phyloP scores from a whole-genome alignment of 352 stramenopile species.

The Elongisporangium anandrum region DNA sequence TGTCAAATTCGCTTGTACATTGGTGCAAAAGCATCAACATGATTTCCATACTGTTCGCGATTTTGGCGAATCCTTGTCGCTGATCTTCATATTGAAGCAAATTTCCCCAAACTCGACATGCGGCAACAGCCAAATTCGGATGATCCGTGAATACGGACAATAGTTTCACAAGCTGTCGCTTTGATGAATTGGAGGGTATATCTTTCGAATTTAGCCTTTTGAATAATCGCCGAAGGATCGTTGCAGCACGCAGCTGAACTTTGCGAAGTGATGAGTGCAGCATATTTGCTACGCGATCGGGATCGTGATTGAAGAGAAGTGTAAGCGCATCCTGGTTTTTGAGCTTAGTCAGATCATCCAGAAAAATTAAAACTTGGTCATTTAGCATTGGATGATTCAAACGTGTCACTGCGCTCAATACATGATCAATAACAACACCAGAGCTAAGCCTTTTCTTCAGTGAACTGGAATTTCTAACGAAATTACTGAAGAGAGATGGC shows the following conservation, averaged over 20 bases:
- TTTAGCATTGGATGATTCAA: slow-evolving; percentile 32
- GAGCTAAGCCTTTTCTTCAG: slow-evolving; percentile 34
- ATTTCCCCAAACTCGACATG: slow-evolving; percentile 59
- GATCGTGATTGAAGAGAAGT: slow-evolving; percentile 37
- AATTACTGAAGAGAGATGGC: slow-evolving; percentile 32
- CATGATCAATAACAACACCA: slow-evolving; percentile 21
- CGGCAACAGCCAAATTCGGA: slow-evolving; percentile 17
- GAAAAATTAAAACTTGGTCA: slow-evolving; percentile 39
- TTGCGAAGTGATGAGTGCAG: slow-evolving; percentile 28
- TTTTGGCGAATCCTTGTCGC: slow-evolving; percentile 30
- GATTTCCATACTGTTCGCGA: slow-evolving; percentile 28
- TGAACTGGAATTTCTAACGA: slow-evolving; percentile 18
- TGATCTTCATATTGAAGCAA: slow-evolving; percentile 62
- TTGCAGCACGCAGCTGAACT: slow-evolving; percentile 26
- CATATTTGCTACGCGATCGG: slow-evolving; percentile 53
- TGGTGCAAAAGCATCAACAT: slow-evolving; percentile 32
- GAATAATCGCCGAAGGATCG: slow-evolving; percentile 49
- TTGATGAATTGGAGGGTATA: slow-evolving; percentile 32
- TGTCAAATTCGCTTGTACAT: slow-evolving; percentile 3
- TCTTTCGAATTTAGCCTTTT: slow-evolving; percentile 40
- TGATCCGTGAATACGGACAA: slow-evolving; percentile 7
- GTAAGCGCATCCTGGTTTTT: slow-evolving; percentile 46
- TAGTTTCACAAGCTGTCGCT: slow-evolving; percentile 42
- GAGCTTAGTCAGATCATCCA: slow-evolving; percentile 34
- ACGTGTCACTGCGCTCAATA: slow-evolving; percentile 27